phyloP scores from a whole-genome alignment of 2,329 filamentous ascomycete genomes.

The Colletotrichum orbiculare region DNA sequence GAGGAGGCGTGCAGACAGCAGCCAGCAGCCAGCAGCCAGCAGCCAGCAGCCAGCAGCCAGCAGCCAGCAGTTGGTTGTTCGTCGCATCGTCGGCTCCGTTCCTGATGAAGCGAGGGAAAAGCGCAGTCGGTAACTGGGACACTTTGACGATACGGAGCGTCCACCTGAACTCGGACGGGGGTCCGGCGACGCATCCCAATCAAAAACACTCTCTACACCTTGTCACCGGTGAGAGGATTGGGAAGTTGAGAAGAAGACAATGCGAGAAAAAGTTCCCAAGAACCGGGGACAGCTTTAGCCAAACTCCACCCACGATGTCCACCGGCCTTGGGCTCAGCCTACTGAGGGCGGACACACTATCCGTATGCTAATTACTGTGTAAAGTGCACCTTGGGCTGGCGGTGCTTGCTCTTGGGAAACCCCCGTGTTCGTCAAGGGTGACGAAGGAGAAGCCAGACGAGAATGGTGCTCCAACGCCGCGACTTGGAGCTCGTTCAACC shows the following conservation, averaged over 20 bases:
- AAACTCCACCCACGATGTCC: slow-evolving; percentile 6
- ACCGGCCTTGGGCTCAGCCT: background rate
- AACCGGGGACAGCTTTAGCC: slow-evolving; percentile 21
- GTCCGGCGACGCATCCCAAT: slow-evolving; percentile 23
- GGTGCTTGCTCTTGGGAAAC: too few relatives aligned
- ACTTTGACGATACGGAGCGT: slow-evolving; percentile 8
- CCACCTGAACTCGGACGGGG: slow-evolving; percentile 15
- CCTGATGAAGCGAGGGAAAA: background rate
- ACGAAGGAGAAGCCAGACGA: too few relatives aligned
- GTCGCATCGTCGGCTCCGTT: background rate
- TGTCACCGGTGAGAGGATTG: slow-evolving; percentile 31
- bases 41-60: background rate
- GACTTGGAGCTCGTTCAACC: background rate
- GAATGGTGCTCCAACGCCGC: too few relatives aligned
- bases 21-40: background rate
- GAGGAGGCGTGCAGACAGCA: slow-evolving; percentile 7
- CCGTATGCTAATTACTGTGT: too few relatives aligned
- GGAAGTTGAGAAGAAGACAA: slow-evolving; percentile 20
- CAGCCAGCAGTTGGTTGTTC: slow-evolving; percentile 15
- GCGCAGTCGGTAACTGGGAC: background rate
- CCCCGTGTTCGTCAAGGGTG: too few relatives aligned
- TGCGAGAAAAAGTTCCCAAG: slow-evolving; percentile 18
- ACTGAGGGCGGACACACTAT: too few relatives aligned
- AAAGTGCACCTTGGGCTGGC: too few relatives aligned
- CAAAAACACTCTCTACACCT: slow-evolving; percentile 21